Evolutionary conservation across 805 yeast genomes (phyloP).

Genomic region (Cyberlindnera bimundalis): DNA sequence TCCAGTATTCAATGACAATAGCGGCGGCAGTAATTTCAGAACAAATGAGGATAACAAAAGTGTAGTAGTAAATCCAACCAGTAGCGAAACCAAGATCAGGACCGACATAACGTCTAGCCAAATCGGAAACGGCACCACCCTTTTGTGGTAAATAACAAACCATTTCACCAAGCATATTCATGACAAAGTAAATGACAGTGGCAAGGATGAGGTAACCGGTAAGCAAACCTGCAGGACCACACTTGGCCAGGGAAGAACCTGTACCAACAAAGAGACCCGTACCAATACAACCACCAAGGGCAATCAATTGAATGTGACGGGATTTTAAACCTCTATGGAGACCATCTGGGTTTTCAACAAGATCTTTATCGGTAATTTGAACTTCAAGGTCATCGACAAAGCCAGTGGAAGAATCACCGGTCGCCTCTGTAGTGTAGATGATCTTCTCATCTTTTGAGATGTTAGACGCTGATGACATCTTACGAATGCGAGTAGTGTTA

Average conservation of each 20-base stretch:
- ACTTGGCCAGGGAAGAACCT: conserved; percentile 54
- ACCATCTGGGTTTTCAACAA: conserved; percentile 10
- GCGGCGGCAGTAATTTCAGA: conserved; percentile 61
- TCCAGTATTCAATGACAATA: conserved; percentile 50
- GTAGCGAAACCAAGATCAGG: conserved; percentile 29
- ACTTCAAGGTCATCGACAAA: conserved; percentile 25
- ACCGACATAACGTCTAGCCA: conserved; percentile 50
- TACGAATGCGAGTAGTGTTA: too few species aligned
- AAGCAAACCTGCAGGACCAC: conserved; percentile 72
- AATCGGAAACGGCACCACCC: conserved; percentile 61
- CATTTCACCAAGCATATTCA: conserved; percentile 65
- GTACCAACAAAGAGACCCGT: conserved; percentile 81
- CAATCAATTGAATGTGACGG: conserved; percentile 80
- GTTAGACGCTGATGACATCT: conserved; percentile 4
- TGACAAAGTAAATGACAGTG: conserved; percentile 59
- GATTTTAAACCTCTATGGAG: conserved; percentile 38
- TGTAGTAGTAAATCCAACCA: conserved; percentile 30
- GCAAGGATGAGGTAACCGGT: conserved; percentile 63
- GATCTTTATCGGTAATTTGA: conserved; percentile 3
- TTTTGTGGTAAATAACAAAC: conserved; percentile 59
- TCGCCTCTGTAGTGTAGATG: conserved; percentile 10
- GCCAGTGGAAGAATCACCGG: conserved; percentile 26
- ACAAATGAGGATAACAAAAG: conserved; percentile 24
- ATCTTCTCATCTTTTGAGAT: conserved; percentile 19
- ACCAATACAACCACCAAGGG: conserved; percentile 82